Conservation (phyloP, 192 early-diverging fungal genomes). For the Umbelopsis vinacea region DNA sequence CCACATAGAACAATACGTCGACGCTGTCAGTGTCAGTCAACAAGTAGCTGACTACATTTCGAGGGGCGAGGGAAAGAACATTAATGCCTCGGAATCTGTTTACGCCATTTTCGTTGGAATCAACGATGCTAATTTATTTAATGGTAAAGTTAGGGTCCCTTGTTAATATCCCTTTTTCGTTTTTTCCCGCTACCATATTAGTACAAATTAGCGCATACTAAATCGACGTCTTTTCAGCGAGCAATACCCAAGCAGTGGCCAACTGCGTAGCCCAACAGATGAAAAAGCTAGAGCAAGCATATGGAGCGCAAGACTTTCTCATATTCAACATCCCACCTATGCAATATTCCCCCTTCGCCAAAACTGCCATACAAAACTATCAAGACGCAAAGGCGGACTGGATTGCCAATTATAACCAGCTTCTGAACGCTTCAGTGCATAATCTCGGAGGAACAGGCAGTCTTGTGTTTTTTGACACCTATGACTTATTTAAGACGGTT, state of each 20-base stretch:
- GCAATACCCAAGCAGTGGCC: background rate
- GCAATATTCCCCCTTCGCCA: background rate
- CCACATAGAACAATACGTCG: conserved; percentile 23
- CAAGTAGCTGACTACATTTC: conserved; percentile 37
- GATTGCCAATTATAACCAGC: conserved; percentile 6
- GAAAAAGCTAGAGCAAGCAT: background rate
- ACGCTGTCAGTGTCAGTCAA: background rate
- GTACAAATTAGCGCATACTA: background rate
- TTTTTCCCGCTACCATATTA: background rate
- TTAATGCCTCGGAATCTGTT: conserved; percentile 37
- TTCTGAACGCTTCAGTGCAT: conserved; percentile 25
- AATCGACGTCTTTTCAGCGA: background rate
- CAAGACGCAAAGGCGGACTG: background rate
- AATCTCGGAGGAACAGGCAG: conserved; percentile 9
- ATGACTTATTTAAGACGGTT: conserved; percentile 32
- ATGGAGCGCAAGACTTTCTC: background rate
- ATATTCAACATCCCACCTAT: conserved; percentile 5
- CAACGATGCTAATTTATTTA: conserved; percentile 30
- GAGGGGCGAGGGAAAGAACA: conserved; percentile 17
- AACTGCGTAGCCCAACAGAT: conserved; percentile 13
- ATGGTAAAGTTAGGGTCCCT: conserved; percentile 12
- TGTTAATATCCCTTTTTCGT: background rate
- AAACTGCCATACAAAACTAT: background rate
- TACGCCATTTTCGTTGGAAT: conserved; percentile 42
- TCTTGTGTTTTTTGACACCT: conserved; percentile 27